Base-by-base conservation (phyloP, 2,329 filamentous ascomycete genomes). In the Aspergillus aculeatinus region DNA sequence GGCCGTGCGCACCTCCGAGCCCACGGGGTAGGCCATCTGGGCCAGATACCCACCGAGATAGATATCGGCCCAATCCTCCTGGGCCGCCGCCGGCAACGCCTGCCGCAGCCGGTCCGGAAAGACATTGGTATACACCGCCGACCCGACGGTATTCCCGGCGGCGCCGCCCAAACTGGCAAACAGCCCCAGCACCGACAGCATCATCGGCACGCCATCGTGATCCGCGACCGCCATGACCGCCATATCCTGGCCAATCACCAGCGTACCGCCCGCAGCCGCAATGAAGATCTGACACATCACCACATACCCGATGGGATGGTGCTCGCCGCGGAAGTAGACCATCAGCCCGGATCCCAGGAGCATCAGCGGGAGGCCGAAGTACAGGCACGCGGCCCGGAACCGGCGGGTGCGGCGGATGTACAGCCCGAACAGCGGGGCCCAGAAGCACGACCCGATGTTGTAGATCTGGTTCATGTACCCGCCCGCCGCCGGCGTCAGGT, bases 231-330 rank as follows among this genome's bases (percentile, higher is more conserved):
- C 78, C 72, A 87, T 83, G 47, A 87, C 81, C 5, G 84, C 83
- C 64, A 88, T 82, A 61, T 88, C 81, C 63, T 83, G 76, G 58
- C 80, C 78, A 61, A 85, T 79, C 29, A 85, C 80, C 11, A 85
- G 76, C 25, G 82, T 82, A 56, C 81, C 81, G 12, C 83, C 83
- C 12, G 78, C 79, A 60, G 84, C 76, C 19, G 83, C 82, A 57
- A 85, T 82, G 64, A 86, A 79, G 58, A 85, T 80, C 65, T 85
- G 83, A 60, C 80, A 82, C 79, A 84, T 81, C 59, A 85, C 72
- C 9, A 85, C 69, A 70, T 81, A 84, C 35, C 79, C 76, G 25
- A 85, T 78, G 25, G 77, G 72, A 11, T 78, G 73, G 33, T 79
- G 74, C 3, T 81, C 75, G 49, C 80, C 77, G 12, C 83, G 81